Base-by-base conservation (phyloP, 768 basidiomycete species). In the Termitomyces sp. region DNA sequence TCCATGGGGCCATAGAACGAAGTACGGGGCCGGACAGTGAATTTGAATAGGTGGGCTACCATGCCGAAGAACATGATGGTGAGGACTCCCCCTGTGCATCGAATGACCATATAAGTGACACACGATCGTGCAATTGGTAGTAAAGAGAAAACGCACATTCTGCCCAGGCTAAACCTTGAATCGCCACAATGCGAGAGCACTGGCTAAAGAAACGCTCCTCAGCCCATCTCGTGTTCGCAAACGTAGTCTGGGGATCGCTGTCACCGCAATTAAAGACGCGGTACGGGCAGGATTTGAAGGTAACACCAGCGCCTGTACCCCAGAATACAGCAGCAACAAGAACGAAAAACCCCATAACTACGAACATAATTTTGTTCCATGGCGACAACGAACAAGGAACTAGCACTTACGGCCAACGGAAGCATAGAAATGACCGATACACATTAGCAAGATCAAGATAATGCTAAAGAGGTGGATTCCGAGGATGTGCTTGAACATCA, bases 401-500 rank as follows among this genome's bases (percentile, higher is more conserved):
- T n/a, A 44, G 34, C 4, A 54, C 61, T 22, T 39, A 62, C 58
- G 27, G 10, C 48, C 49, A 16, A 56, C 4, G n/a, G 34, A 16
- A 7, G 58, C 46, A 22, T 24, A 62, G 43, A 59, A 46, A 22
- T 62, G 61, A 5, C 61, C 61, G 3, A 62, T 56, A 29, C 46
- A 59, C 55, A 62, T 56, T 6, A 62, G 46, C 24, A 56, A 59
- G 26, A 48, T 44, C 14, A 56, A 16, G 46, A 62, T 48, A 12
- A 59, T 31, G 46, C 29, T 53, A 43, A 59, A 62, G 22, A 62
- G 55, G 5, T 53, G 41, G 14, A 62, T 20, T 22, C 61, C 61
- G 24, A 62, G 58, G 34, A 56, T 50, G 29, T 62, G 61, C 32
- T 62, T 59, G 29, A 56, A 62, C 58, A 57, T 57, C 55, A 49